Conservation (phyloP, 1,284 basidiomycete species). For the Peniophora sp. region DNA sequence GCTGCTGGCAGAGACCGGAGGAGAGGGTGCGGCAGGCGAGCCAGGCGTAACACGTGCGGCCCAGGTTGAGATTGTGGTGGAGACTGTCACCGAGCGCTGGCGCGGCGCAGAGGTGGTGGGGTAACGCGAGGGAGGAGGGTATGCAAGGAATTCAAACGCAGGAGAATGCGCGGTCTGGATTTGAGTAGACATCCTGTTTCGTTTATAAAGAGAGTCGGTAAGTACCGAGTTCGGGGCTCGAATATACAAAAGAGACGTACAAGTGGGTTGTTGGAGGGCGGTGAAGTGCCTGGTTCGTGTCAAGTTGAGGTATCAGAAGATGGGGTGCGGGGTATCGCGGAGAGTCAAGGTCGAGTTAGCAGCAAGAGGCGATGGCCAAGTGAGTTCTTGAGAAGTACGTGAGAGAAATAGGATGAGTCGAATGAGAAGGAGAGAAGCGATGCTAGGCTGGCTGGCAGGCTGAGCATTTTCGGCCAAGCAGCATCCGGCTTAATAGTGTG, state of each 20-base stretch:
- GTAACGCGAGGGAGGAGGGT: slow-evolving; percentile 17
- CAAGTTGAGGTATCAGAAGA: background rate
- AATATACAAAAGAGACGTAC: background rate
- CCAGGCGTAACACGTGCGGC: slow-evolving; percentile 57
- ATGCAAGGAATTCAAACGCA: slow-evolving; percentile 8
- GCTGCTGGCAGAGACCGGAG: slow-evolving; percentile 20
- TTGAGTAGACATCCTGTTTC: background rate
- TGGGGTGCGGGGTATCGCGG: background rate
- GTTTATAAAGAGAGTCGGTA: slow-evolving; percentile 1
- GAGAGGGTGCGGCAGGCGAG: slow-evolving; percentile 40
- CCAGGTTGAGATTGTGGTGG: slow-evolving; percentile 41
- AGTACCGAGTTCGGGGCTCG: background rate
- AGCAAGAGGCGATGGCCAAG: background rate
- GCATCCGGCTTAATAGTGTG: background rate
- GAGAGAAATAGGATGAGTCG: background rate
- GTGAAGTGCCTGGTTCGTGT: no score
- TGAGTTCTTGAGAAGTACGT: background rate
- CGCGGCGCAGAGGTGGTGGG: slow-evolving; percentile 13
- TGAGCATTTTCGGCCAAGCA: background rate
- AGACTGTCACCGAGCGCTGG: slow-evolving; percentile 29
- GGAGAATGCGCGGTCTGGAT: background rate
- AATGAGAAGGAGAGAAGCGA: background rate
- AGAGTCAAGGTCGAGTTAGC: background rate
- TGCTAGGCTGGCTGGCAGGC: slow-evolving; percentile 8
- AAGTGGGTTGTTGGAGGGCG: no score